Conservation (phyloP, 495 filamentous ascomycete genomes). For the Pseudoneurospora amorphoporcata region DNA sequence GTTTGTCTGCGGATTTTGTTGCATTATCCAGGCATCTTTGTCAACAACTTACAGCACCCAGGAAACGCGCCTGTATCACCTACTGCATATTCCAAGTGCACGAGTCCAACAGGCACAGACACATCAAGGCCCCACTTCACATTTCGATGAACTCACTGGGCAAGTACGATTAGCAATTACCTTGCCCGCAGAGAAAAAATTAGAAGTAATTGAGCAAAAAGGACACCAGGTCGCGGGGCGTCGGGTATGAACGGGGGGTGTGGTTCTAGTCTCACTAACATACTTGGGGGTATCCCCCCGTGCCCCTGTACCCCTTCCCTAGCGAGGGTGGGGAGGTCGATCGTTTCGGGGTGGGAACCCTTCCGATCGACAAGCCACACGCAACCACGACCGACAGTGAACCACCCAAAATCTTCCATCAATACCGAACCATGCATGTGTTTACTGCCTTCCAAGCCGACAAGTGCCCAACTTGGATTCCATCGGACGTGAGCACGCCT, state of each 20-base stretch:
- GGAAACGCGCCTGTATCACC: neutral
- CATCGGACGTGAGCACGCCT: neutral
- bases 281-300: neutral
- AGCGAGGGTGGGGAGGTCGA: neutral
- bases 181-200: neutral
- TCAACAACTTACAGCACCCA: neutral
- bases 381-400: neutral
- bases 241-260: neutral
- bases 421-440: conserved; percentile 28
- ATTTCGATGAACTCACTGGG: neutral
- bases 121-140: neutral
- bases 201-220: neutral
- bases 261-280: neutral
- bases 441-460: conserved; percentile 15
- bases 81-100: neutral
- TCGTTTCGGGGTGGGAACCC: neutral
- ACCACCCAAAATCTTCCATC: conserved; percentile 3
- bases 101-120: neutral
- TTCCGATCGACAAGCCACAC: conserved; percentile 1
- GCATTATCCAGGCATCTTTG: neutral
- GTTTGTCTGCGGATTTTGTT: neutral
- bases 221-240: neutral
- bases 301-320: neutral
- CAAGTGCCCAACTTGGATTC: neutral
- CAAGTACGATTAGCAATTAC: neutral